These are phyloP conservation scores for Ramaria rubella DNA, from an alignment of 768 basidiomycete species.

Conservation along the genomic window DNA sequence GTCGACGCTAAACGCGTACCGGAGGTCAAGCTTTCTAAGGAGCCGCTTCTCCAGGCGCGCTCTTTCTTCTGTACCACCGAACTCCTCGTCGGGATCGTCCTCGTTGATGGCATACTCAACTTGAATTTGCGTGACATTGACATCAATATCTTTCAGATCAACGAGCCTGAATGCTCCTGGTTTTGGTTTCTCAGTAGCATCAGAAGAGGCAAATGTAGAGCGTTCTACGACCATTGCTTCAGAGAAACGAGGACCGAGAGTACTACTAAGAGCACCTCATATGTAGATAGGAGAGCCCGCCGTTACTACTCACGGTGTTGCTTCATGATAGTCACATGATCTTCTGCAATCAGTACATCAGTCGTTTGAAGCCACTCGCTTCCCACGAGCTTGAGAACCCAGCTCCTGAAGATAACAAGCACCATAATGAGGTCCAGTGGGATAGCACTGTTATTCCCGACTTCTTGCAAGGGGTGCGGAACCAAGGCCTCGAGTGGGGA, in stretches of 20 bases:
- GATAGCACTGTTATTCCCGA: no score
- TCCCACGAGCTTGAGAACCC: neutral
- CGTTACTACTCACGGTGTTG: no score
- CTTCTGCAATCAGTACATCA: neutral
- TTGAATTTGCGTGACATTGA: neutral
- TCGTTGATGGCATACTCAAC: neutral
- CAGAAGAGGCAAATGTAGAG: neutral
- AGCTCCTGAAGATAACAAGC: neutral
- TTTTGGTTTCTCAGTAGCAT: neutral
- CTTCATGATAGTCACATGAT: neutral
- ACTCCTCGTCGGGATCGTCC: slow-evolving; percentile 26
- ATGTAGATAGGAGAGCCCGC: no score
- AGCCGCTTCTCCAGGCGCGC: slow-evolving; percentile 46
- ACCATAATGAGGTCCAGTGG: neutral
- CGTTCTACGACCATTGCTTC: neutral
- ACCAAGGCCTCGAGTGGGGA: neutral
- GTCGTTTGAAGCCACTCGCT: neutral
- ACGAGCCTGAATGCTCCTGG: neutral
- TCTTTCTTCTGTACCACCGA: slow-evolving; percentile 41
- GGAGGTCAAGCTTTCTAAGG: neutral
- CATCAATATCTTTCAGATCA: neutral
- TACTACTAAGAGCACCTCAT: no score
- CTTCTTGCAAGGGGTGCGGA: neutral
- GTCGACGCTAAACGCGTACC: slow-evolving; percentile 31
- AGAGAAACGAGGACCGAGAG: neutral